A percentile compares a stretch with the other conserved stretches of the same genome.
These are phyloP conservation scores for Phialophora verrucosa DNA, from an alignment of 2,329 filamentous ascomycete genomes.

Conservation along the genomic window DNA sequence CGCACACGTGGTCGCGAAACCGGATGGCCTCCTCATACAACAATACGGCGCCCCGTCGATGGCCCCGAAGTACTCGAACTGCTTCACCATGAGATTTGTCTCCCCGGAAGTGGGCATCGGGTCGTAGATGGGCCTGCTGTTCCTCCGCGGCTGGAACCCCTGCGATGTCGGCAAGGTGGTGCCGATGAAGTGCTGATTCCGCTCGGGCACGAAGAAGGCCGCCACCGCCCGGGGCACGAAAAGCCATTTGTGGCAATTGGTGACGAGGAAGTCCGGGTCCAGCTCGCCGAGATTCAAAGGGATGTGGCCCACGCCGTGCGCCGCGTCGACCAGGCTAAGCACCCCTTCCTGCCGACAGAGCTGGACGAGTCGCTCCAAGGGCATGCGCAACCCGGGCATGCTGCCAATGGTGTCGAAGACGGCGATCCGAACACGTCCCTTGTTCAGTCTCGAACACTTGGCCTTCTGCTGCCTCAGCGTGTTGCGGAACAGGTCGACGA, in stretches of 20 bases:
- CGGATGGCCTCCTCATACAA: slow-evolving; percentile 73
- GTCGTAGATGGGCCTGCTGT: neutral
- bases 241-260: slow-evolving; percentile 91
- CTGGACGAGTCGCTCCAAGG: slow-evolving; percentile 70
- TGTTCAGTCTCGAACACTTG: slow-evolving; percentile 57
- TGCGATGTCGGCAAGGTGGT: slow-evolving; percentile 79
- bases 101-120: slow-evolving; percentile 17
- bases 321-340: slow-evolving; percentile 78
- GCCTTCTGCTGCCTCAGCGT: slow-evolving; percentile 41
- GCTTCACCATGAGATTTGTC: slow-evolving; percentile 65
- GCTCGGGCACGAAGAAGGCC: slow-evolving; percentile 74
- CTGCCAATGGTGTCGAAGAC: slow-evolving; percentile 83
- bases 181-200: slow-evolving; percentile 75
- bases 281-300: slow-evolving; percentile 68
- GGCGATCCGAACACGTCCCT: slow-evolving; percentile 63
- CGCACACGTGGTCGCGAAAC: slow-evolving; percentile 71
- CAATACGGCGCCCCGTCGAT: slow-evolving; percentile 73
- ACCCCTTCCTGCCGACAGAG: slow-evolving; percentile 70
- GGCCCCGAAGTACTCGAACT: slow-evolving; percentile 79
- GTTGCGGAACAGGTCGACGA: slow-evolving; percentile 65
- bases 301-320: slow-evolving; percentile 82
- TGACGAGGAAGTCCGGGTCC: slow-evolving; percentile 83
- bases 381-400: slow-evolving; percentile 76
- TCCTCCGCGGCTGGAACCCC: slow-evolving; percentile 64
- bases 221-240: slow-evolving; percentile 78